These are phyloP conservation scores for Kandelia obovata DNA, from an alignment of 345 rosid genomes.

Conservation along the genomic window DNA sequence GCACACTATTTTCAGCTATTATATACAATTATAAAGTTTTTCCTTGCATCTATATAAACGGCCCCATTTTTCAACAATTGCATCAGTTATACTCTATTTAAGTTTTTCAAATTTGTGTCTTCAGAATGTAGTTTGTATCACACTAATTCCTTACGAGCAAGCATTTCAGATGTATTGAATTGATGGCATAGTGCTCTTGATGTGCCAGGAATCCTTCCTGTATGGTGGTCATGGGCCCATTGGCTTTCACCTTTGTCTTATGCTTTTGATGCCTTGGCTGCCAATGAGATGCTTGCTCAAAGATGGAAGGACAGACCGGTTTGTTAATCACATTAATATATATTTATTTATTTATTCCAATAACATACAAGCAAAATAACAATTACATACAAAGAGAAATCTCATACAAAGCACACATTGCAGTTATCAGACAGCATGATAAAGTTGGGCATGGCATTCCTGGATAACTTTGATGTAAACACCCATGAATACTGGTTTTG, in stretches of 20 bases:
- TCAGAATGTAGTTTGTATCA: too few species aligned
- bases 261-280: conserved; percentile 3
- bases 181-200: not conserved
- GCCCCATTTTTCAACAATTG: too few species aligned
- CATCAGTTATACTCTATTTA: too few species aligned
- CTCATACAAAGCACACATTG: conserved; percentile 1
- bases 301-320: conserved; percentile 26
- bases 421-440: conserved; percentile 55
- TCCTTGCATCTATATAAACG: too few species aligned
- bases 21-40: too few species aligned
- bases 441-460: conserved; percentile 55
- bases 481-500: conserved; percentile 69
- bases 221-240: conserved; percentile 21
- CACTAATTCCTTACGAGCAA: too few species aligned
- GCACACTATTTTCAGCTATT: too few species aligned
- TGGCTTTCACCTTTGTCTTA: conserved; percentile 22
- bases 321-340: too few species aligned
- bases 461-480: conserved; percentile 44
- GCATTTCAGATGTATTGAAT: not conserved
- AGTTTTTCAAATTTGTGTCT: too few species aligned
- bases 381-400: too few species aligned
- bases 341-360: too few species aligned
- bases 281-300: conserved; percentile 12
- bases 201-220: conserved; percentile 6
- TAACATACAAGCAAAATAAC: too few species aligned